Evolutionary conservation across 768 basidiomycete species (phyloP).

Genomic region (Phlebiopsis flavidoalba): DNA sequence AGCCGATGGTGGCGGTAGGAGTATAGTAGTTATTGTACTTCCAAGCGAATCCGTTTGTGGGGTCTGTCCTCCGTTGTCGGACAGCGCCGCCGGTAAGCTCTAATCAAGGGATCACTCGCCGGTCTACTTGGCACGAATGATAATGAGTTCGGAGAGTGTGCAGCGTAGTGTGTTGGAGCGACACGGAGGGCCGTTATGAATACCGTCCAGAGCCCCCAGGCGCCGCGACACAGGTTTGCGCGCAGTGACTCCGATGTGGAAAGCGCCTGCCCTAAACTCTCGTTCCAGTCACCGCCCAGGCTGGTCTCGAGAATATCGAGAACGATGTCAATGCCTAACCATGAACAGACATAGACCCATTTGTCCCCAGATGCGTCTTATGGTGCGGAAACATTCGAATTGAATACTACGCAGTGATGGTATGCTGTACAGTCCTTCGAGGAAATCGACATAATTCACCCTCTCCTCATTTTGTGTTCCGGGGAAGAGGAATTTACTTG

Average conservation of each 20-base stretch:
- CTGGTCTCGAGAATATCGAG: neutral
- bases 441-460: too few species aligned
- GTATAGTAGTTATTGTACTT: neutral
- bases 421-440: too few species aligned
- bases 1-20: conserved; percentile 17
- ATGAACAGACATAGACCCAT: too few species aligned
- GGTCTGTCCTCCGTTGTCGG: neutral
- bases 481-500: too few species aligned
- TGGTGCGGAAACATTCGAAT: too few species aligned
- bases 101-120: neutral
- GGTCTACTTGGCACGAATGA: neutral
- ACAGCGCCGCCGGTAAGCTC: neutral
- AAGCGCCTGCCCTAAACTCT: conserved; percentile 4
- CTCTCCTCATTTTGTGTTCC: too few species aligned
- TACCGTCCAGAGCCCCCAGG: neutral
- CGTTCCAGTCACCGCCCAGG: neutral
- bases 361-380: too few species aligned
- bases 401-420: too few species aligned
- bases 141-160: neutral
- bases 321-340: neutral
- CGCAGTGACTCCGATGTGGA: neutral
- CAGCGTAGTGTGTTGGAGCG: neutral
- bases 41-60: neutral
- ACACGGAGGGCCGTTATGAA: neutral
- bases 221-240: conserved; percentile 1